Evolutionary conservation across 108 stramenopile genomes (phyloP), one percentile per base, ranked within the genome.

Genomic region (Conticribra weissflogii): DNA sequence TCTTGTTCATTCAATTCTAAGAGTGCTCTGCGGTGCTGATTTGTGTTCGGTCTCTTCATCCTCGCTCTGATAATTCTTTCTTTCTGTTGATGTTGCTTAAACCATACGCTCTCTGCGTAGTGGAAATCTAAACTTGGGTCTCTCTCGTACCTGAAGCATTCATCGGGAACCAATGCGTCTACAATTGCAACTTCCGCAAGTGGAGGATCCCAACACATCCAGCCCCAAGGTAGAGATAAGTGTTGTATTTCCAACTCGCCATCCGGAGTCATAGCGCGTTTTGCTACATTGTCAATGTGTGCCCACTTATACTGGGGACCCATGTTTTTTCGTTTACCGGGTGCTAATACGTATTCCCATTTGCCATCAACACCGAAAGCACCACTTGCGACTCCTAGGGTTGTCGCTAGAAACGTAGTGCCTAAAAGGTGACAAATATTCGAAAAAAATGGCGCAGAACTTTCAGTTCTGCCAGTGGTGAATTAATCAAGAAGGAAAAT

Each of bases 221-320:
- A 4, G 24, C 33, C 27, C 17, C 15, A 24, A 21, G 63, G 63
- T 2, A 65, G 51, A 1, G 31, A 27, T 19, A 65, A 33, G 33
- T 65, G 63, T 34, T 65, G 63, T 33, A 65, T 18, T 28, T 65
- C 63, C 12, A 50, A 14, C 33, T 65, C 63, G 19, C 63, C 63
- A 32, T 65, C 51, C 0, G 5, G 33, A 16, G 63, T 36, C 31
- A 47, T 52, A 2, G 21, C 63, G 0, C 48, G 47, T 32, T 1
- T 65, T 34, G 16, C 50, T 19, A 65, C 23, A 51, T n/a, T 16
- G 50, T 21, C 50, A n/a, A 4, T 16, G 15, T n/a, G 18, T 16
- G 21, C 50, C n/a, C n/a, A 51, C 19, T 3, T 51, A n/a, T 51
- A n/a, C 5, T 51, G n/a, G 50, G 9, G 50, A 16, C 5, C 3